Evolutionary conservation across 148 eudicot genomes (phyloP), one percentile per base, ranked within the genome.

Genomic region (Vaccinium darrowii): DNA sequence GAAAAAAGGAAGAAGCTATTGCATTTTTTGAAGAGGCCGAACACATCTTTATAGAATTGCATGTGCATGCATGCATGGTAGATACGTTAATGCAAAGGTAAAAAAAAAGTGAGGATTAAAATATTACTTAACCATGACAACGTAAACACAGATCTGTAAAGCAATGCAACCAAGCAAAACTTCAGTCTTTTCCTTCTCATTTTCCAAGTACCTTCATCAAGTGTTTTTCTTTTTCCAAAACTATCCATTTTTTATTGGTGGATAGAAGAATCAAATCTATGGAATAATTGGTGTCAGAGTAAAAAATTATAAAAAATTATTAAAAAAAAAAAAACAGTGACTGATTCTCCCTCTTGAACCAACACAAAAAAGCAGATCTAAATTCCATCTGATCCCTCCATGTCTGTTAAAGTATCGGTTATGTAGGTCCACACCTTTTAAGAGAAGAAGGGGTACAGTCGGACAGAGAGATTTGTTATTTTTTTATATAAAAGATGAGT

Each of bases 331-430:
- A 21, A 25, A 65, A 25, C 36, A 49, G 7, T 30, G 47, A 16
- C 30, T 13, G 83, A 81, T 81, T 79, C 49, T 47, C 81, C 53
- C 81, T 80, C 72, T 76, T 63, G 81, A 30, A 57, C 86, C 83
- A 69, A 79, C 86, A 79, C 62, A 51, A 84, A 79, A 84, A 67
- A 84, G 78, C 51, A 63, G 75, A 76, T 12, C 83, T 43, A 52
- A 23, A 43, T 47, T 19, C 74, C 47, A 62, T 62, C 50, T 50
- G 21, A 76, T 25, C 30, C 73, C 15, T 5, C 78, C 19, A 69
- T 69, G 86, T 79, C 86, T 30, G 43, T 56, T 18, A 84, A 84
- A 84, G 83, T 79, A 52, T 79, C 54, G 69, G 77, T 58, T 69
- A 10, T 76, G 82, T 75, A 14, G 53, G 81, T 43, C 76, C 81